Conservation (phyloP, 2,329 filamentous ascomycete genomes). For the Penicillium sclerotiorum region DNA sequence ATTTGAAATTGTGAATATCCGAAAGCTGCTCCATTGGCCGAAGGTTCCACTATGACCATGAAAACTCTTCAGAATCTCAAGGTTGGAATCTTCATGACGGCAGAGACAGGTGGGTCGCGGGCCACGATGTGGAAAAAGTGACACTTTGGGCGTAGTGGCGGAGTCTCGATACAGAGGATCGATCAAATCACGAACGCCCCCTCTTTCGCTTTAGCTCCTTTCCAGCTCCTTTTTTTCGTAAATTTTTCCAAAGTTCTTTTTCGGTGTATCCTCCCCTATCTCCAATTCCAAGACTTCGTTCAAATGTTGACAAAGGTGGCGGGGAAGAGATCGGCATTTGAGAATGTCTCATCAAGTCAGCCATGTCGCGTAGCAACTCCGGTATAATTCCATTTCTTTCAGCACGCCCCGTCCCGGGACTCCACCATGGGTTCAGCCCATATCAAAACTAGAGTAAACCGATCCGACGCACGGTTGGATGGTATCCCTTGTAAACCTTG, state of each 20-base stretch:
- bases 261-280: too few relatives aligned
- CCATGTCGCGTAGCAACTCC: constrained; percentile 12
- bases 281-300: too few relatives aligned
- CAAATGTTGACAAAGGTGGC: constrained; percentile 3
- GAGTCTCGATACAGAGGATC: constrained; percentile 9
- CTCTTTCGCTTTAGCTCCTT: too few relatives aligned
- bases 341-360: constrained; percentile 13
- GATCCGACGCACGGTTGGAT: constrained; percentile 7
- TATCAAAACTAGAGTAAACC: constrained; percentile 17
- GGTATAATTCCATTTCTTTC: constrained; percentile 2
- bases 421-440: constrained; percentile 15
- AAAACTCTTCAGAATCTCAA: neutral
- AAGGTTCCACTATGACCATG: too few relatives aligned
- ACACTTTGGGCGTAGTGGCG: constrained; percentile 2
- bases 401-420: constrained; percentile 5
- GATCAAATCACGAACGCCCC: constrained; percentile 8
- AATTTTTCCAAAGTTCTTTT: constrained; percentile 3
- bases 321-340: constrained; percentile 21
- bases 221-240: neutral
- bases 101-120: constrained; percentile 13
- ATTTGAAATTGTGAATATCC: neutral
- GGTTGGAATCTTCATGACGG: constrained; percentile 17
- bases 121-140: constrained; percentile 8
- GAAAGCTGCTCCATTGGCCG: too few relatives aligned
- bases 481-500: too few relatives aligned